Base-by-base conservation (phyloP, 225 moss, liverwort and hornwort species). In the Bryum argenteum region DNA sequence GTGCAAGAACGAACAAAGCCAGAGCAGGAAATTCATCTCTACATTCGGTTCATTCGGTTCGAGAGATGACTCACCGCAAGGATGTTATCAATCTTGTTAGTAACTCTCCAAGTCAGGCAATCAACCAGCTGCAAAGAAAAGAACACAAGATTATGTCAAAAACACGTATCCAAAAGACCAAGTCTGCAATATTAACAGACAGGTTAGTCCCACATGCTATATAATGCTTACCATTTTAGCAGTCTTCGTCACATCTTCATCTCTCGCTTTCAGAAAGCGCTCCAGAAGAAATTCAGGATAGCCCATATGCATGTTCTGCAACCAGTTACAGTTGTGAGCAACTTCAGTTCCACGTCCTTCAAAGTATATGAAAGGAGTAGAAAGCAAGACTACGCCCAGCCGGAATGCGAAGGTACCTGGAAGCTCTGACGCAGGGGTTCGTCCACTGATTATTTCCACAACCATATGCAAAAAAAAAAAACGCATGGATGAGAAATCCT, bases 221-320 rank as follows among this genome's bases (percentile, higher is more conserved):
- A 24, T 24, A 14, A 12, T 38, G 60, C 88, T 80, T 53, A 98
- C 97, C 98, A 98, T 98, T 85, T 88, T 91, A 56, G 58, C 66
- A 75, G 91, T 85, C 85, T 91, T 98, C 16, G 67, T 26, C 54
- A 92, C 84, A 66, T 85, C 81, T 53, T 72, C 84, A 28, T 94
- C 98, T 65, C 98, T 88, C 59, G 98, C 98, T 85, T 48, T 94
- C 56, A 98, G 58, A 61, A 87, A 98, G 8, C 98, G 86, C 78
- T 74, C 67, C 61, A 98, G 33, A 51, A 81, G 82, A 10, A 79
- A 67, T 52, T 92, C 84, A n/a, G 92, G 91, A 67, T 86, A 78
- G 21, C 82, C 90, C 70, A 78, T 69, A 77, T 92, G 89, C 74
- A 98, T 75, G 58, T 88, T 92, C 97, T 97, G 86, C 43, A 80